These are phyloP conservation scores for Pontederia crassipes DNA, from an alignment of 176 grass and related monocot genomes.

Conservation along the genomic window DNA sequence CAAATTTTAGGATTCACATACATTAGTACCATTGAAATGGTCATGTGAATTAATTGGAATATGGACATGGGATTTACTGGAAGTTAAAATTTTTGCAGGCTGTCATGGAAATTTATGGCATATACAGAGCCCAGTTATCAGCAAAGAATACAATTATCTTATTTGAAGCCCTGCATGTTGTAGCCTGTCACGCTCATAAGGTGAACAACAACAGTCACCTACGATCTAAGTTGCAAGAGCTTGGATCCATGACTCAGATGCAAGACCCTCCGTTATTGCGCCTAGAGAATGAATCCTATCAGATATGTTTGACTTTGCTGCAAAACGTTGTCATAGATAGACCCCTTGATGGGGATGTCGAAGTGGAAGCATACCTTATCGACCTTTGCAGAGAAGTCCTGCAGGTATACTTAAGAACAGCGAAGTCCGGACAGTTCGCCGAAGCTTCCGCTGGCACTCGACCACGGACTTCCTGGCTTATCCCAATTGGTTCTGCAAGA, in stretches of 20 bases:
- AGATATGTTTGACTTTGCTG: conserved; percentile 75
- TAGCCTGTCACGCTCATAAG: conserved; percentile 86
- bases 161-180: conserved; percentile 84
- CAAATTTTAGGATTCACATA: background rate
- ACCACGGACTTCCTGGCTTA: conserved; percentile 52
- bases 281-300: conserved; percentile 94
- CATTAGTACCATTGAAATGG: background rate
- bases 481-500: conserved; percentile 76
- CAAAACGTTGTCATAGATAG: conserved; percentile 70
- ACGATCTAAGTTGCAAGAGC: conserved; percentile 80
- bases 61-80: background rate
- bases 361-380: conserved; percentile 63
- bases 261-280: conserved; percentile 84
- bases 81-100: conserved; percentile 46
- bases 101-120: conserved; percentile 96
- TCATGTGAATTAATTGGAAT: conserved; percentile 13
- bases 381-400: conserved; percentile 78
- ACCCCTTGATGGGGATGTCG: conserved; percentile 35
- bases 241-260: conserved; percentile 98
- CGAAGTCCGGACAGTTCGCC: conserved; percentile 37
- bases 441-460: conserved; percentile 27
- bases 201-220: conserved; percentile 87
- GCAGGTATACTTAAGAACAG: conserved; percentile 74
- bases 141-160: conserved; percentile 71
- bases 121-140: conserved; percentile 79